Evolutionary conservation across 345 rosid genomes (phyloP).

Genomic region (Syzygium grande): DNA sequence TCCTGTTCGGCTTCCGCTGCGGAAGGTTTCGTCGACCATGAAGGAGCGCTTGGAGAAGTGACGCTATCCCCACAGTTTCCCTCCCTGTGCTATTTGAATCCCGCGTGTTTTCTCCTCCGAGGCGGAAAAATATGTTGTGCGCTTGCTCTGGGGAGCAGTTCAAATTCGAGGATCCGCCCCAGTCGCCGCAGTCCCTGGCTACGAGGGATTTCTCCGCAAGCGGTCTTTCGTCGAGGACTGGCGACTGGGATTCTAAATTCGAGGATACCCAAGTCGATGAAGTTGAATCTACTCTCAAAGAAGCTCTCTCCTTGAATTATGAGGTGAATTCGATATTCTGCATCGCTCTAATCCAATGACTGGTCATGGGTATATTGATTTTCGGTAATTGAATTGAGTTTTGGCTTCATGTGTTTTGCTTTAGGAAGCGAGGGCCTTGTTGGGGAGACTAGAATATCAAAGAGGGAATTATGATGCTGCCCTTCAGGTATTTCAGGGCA

Average conservation of each 20-base stretch:
- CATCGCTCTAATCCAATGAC: background rate
- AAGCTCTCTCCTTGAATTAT: slow-evolving; percentile 93
- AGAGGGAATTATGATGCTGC: slow-evolving; percentile 93
- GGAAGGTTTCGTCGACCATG: background rate
- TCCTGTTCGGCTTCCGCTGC: background rate
- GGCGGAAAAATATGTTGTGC: slow-evolving; percentile 59
- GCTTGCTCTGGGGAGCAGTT: slow-evolving; percentile 97
- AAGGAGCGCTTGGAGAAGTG: background rate
- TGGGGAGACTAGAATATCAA: slow-evolving; percentile 91
- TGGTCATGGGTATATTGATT: background rate
- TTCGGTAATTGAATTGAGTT: background rate
- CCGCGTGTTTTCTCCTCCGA: background rate
- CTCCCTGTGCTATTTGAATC: background rate
- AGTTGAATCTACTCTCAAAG: slow-evolving; percentile 92
- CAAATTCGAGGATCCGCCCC: slow-evolving; percentile 78
- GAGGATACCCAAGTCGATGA: slow-evolving; percentile 85
- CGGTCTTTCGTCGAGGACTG: slow-evolving; percentile 70
- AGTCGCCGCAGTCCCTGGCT: slow-evolving; percentile 88
- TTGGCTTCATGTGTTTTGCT: background rate
- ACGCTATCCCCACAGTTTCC: background rate
- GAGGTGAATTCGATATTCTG: slow-evolving; percentile 39
- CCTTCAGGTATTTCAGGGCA: slow-evolving; percentile 90
- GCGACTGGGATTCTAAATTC: slow-evolving; percentile 75
- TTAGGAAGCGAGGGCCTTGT: slow-evolving; percentile 95
- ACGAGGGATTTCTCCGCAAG: slow-evolving; percentile 91